Base-by-base conservation (phyloP, 116 monocot genomes). In the Zostera marina region DNA sequence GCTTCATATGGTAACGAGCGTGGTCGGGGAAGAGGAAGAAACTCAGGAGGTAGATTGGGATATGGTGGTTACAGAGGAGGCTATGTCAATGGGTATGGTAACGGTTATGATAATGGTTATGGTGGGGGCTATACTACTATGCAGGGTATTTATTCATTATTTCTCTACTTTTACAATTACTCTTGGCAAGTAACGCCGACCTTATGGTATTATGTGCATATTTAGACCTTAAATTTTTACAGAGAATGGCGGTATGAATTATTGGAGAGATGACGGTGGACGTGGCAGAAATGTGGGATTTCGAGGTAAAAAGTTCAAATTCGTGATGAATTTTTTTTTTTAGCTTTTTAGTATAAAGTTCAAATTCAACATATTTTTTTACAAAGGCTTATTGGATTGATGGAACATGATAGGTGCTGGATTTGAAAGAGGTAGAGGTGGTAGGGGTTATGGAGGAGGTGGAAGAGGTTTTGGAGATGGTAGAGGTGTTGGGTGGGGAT, bases 231-330 rank as follows among this genome's bases (percentile, higher is more conserved):
- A 5, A 32, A 32, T 13, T 60, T 15, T 44, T 63, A 54, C 70
- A 93, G 93, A 88, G 46, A 88, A 84, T 55, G 88, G 83, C 42
- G 84, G 84, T 14, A 82, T 74, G 74, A 78, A 79, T 54, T 78
- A 65, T 24, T 70, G 78, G 74, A 67, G 74, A 53, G 68, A 76
- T 42, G 84, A 84, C 48, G 84, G 88, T 57, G 82, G 80, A 47
- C 74, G 81, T 24, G 81, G 79, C 58, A 74, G 93, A 64, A 74
- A 71, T 40, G 70, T 52, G 71, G 72, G 66, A 47, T 85, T 77
- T 51, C 82, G 60, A 55, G 87, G 82, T 82, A 82, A 76, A 64
- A 6, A 20, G 13, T 39, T 12, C 15, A n/a, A n/a, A n/a, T n/a
- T n/a, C 32, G 5, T 32, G 32, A 32, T 32, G 32, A 32, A 32